phyloP scores from a whole-genome alignment of 73 alveolate genomes.

The Blepharisma japonicum region DNA sequence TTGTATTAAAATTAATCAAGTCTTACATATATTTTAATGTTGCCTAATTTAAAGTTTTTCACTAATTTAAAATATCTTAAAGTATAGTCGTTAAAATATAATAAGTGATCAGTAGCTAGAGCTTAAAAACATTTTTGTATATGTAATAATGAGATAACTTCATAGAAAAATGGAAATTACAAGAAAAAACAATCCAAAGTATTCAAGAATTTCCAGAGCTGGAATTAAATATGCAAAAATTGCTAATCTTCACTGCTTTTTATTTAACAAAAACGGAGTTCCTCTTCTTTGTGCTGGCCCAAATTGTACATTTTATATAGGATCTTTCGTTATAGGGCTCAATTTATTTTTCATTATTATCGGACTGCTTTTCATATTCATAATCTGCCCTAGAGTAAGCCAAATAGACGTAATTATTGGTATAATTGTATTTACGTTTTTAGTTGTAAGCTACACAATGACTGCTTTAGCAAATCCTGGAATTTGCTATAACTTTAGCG shows the following conservation, averaged over 20 bases:
- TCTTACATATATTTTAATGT: too few relatives aligned
- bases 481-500: not conserved
- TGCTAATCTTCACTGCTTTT: slow-evolving; percentile 13
- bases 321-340: not conserved
- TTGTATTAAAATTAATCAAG: too few relatives aligned
- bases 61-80: too few relatives aligned
- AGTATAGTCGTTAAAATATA: too few relatives aligned
- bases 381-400: not conserved
- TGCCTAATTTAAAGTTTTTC: too few relatives aligned
- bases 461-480: slow-evolving; percentile 14
- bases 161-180: too few relatives aligned
- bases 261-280: not conserved
- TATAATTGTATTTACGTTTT: not conserved
- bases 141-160: too few relatives aligned
- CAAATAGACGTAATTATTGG: not conserved
- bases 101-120: too few relatives aligned
- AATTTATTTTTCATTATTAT: not conserved
- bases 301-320: not conserved
- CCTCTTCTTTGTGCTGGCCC: slow-evolving; percentile 24
- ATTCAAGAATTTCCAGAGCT: too few relatives aligned
- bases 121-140: too few relatives aligned
- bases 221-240: not conserved
- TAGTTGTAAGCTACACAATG: not conserved
- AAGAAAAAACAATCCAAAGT: too few relatives aligned
- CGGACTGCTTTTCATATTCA: not conserved